A percentile compares a stretch with the other conserved stretches of the same genome.
Conservation (phyloP, 129 eudicot species). For the Flaveria linearis region DNA sequence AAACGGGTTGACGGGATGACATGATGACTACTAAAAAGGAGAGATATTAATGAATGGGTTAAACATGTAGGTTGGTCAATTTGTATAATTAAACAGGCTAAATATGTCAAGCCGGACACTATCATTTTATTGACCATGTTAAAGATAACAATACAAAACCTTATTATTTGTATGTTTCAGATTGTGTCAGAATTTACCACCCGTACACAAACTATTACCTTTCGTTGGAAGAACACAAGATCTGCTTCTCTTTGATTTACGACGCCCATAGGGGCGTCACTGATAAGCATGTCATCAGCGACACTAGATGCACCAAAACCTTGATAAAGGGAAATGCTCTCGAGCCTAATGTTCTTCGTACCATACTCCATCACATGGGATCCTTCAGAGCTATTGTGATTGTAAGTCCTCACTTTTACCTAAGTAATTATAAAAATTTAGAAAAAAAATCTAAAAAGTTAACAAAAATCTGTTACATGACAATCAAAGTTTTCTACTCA, state of each 20-base stretch:
- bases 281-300: slow-evolving; percentile 28
- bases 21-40: too few species aligned
- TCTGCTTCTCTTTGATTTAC: slow-evolving; percentile 83
- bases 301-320: slow-evolving; percentile 63
- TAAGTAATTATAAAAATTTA: neutral
- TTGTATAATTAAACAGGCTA: too few species aligned
- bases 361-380: slow-evolving; percentile 98
- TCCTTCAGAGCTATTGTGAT: slow-evolving; percentile 63
- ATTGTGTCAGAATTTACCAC: neutral
- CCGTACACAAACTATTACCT: slow-evolving; percentile 1
- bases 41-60: too few species aligned
- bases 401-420: slow-evolving; percentile 82
- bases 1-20: too few species aligned
- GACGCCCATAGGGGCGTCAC: slow-evolving; percentile 39
- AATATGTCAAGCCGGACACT: too few species aligned
- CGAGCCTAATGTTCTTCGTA: slow-evolving; percentile 45
- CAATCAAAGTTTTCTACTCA: neutral
- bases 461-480: neutral
- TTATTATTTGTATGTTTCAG: neutral
- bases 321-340: slow-evolving; percentile 67
- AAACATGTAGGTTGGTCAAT: too few species aligned
- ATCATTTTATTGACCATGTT: too few species aligned
- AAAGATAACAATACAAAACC: too few species aligned
- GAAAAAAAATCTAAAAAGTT: neutral
- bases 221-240: slow-evolving; percentile 31